phyloP scores from a whole-genome alignment of 805 yeast genomes.

The Teunomyces funiuensis region DNA sequence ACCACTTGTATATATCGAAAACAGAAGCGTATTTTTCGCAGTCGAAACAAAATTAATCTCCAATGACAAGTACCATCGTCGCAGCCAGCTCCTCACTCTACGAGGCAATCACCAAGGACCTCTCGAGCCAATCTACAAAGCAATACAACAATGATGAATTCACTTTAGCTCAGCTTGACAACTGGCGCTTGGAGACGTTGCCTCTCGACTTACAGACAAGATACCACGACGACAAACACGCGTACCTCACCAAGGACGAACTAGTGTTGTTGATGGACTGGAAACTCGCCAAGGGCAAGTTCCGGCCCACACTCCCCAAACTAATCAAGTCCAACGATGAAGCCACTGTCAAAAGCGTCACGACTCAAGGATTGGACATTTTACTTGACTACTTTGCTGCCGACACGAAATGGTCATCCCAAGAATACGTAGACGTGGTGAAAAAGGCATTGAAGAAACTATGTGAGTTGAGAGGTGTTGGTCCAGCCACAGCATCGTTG shows the following conservation, averaged over 20 bases:
- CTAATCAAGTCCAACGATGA: conserved; percentile 38
- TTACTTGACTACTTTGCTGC: conserved; percentile 9
- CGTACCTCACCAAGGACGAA: conserved; percentile 40
- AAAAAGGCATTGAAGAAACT: conserved; percentile 27
- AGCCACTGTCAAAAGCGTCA: conserved; percentile 25
- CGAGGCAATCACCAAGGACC: conserved; percentile 23
- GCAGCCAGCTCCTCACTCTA: conserved; percentile 26
- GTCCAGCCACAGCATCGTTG: conserved; percentile 52
- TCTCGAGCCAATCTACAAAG: conserved; percentile 26
- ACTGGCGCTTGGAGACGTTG: conserved; percentile 33
- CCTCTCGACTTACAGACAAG: conserved; percentile 29
- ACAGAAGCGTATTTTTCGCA: neutral
- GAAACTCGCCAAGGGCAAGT: conserved; percentile 45
- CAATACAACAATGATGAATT: conserved; percentile 23
- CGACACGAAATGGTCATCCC: conserved; percentile 8
- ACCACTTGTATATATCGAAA: neutral
- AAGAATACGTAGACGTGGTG: conserved; percentile 19
- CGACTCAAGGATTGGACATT: conserved; percentile 26
- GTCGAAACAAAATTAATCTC: neutral
- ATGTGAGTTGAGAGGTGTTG: conserved; percentile 45
- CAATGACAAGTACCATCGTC: neutral
- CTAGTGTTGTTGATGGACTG: conserved; percentile 46
- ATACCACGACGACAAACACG: conserved; percentile 15
- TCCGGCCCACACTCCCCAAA: conserved; percentile 44
- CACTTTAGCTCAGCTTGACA: conserved; percentile 35